Base-by-base conservation (phyloP, 1,284 basidiomycete species). In the Schizophyllum amplum region DNA sequence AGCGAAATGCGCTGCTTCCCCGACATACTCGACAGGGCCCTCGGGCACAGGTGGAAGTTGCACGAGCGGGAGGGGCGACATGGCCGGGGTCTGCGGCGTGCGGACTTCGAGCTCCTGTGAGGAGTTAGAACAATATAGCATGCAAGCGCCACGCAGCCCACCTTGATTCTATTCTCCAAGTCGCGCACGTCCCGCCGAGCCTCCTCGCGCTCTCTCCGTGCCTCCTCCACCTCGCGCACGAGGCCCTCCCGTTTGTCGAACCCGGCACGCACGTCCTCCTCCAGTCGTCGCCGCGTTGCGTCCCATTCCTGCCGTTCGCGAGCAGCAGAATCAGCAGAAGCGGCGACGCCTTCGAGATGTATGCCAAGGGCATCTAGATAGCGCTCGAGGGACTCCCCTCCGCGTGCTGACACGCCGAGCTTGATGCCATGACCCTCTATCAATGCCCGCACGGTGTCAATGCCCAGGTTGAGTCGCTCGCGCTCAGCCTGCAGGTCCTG, bases 1-100 rank as follows among this genome's bases (percentile, higher is more conserved):
- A 51, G 84, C 73, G 57, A 90, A 75, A n/a, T 78, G 74, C 23
- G 77, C 75, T 11, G 80, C 75, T 54, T 90, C 86, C 15, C 74
- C 75, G 9, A 72, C 70, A 62, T 77, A 76, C 52, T 78, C 71
- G 22, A n/a, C 4, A 23, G 21, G 11, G n/a, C n/a, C 52, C n/a
- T 59, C 59, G 1, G 57, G 53, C 24, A 57, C 17, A 21, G 61
- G 59, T 3, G 61, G 59, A 17, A 59, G 62, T 9, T 58, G 51
- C 25, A 49, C 54, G 20, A 51, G 56, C 27, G 66, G 23, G 42
- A 60, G 26, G 22, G 22, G 48, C 11, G 48, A 54, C 51, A 17
- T 60, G 59, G 59, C 47, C 24, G 54, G 53, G 52, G 54, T 51
- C 59, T 60, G 47, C 24, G 55, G 48, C 20, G 46, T 52, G 33